Evolutionary conservation across 192 early-diverging fungal species (phyloP), one percentile per base, ranked within the genome.

Genomic region (Coemansia sp.): DNA sequence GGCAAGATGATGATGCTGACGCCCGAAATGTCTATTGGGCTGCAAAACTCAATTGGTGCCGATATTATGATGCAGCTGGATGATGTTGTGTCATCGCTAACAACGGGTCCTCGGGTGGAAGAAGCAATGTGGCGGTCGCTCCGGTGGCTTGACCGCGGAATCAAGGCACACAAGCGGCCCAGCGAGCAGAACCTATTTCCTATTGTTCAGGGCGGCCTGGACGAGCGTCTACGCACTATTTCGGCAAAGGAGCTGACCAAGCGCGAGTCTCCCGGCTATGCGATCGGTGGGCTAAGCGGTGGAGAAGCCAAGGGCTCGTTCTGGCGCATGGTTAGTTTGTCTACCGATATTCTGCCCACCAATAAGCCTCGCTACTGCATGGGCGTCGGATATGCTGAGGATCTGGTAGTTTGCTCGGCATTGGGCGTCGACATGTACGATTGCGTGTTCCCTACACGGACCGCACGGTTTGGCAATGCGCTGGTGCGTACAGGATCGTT

Each of bases 1-100:
- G 86, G 85, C 39, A 85, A 89, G 19, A 63, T 76, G 57, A 91
- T 90, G 85, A 75, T 93, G 63, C 70, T 91, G 59, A 91, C 91
- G 9, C 91, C 91, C 2, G 89, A 93, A 48, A 86, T 90, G 66
- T 93, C 91, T 8, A 91, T 93, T 61, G 83, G 81, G 4, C 63
- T 93, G 63, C 91, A 93, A 61, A 93, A 93, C 71, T 81, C 86
- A 7, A 90, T 92, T 61, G 91, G 88, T 26, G 88, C 89, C 1
- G 91, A 91, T 59, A 91, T 93, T 16, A 90, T 93, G 82, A 93
- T 93, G 91, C 91, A 93, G 62, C 71, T 93, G 58, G 91, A 93
- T 59, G 91, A 93, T 65, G 91, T 93, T 3, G 87, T 93, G 3
- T 90, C 89, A 3, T 90, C 89, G 41, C 61, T 93, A 43, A 86